Base-by-base conservation (phyloP, 208 protist genomes). In the Paratrypanosoma confusum region DNA sequence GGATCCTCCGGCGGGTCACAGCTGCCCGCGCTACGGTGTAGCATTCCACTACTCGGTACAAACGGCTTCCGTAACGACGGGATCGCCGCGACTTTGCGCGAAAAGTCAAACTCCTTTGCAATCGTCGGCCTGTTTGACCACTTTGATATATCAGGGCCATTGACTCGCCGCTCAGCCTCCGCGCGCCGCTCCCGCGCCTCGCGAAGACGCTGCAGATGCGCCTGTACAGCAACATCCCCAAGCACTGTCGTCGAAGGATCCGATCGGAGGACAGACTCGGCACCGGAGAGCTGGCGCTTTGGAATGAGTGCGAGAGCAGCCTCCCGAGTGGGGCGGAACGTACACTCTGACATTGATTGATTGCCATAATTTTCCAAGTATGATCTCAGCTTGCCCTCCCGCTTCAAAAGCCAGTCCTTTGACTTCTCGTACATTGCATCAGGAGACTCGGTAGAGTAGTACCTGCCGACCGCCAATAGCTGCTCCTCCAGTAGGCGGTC, bases 341-440 rank as follows among this genome's bases (percentile, higher is more conserved):
- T 70, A 54, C 72, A 86, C 39, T 36, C 59, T 6, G 24, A 34
- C 13, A 56, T n/a, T 26, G 29, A 14, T 26, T 57, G 38, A 13
- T 37, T 53, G 50, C 52, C 52, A 44, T 57, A 42, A 41, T 66
- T 63, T 2, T 38, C 39, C 2, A 60, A 40, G 39, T 57, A 18
- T 18, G 46, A 43, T 29, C 59, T 55, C 1, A 40, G 50, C 6
- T 51, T 33, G 21, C 62, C 50, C 5, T 65, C 40, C 1, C 60
- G 47, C 0, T 52, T 49, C 49, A 50, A 48, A 3, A 53, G 43
- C 77, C 77, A 86, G 14, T 46, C 37, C 50, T 77, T 44, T 13
- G 68, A 70, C 44, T 71, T 74, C 45, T 56, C 42, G 53, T 81
- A 81, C 67, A 79, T 68, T 13, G 57, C 64, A 22, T 79, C 65